These are phyloP conservation scores for Colletotrichum trifolii DNA, from an alignment of 2,329 filamentous ascomycete genomes.

Conservation along the genomic window DNA sequence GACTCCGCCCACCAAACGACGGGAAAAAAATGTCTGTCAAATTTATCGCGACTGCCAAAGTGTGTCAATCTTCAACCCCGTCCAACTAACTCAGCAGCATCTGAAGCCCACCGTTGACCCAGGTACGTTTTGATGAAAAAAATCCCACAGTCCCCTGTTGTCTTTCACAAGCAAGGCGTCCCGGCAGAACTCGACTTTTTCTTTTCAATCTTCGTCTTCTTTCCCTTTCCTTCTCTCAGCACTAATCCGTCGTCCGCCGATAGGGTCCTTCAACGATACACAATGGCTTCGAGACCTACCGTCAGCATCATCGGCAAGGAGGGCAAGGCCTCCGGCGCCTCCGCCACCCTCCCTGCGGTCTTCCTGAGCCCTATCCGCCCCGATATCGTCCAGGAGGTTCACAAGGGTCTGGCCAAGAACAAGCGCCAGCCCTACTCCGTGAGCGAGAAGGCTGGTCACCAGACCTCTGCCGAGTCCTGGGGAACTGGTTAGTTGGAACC, in stretches of 20 bases:
- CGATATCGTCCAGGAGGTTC: constrained; percentile 98
- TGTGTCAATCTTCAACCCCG: constrained; percentile 48
- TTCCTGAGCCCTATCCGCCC: constrained; percentile 98
- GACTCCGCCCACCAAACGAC: constrained; percentile 52
- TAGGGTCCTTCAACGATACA: constrained; percentile 42
- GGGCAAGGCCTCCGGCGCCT: constrained; percentile 90
- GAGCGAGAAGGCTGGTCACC: constrained; percentile 99
- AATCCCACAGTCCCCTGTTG: constrained; percentile 8
- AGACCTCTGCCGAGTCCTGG: constrained; percentile 99
- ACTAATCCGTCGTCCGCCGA: constrained; percentile 32
- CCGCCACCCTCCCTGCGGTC: constrained; percentile 93
- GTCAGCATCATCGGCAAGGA: constrained; percentile 97
- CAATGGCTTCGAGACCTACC: constrained; percentile 96
- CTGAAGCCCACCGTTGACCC: constrained; percentile 51
- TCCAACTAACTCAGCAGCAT: constrained; percentile 36
- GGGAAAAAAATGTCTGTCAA: constrained; percentile 49
- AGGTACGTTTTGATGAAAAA: constrained; percentile 45
- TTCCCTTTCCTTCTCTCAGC: constrained; percentile 19
- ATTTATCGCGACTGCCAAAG: constrained; percentile 48
- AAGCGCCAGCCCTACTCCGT: constrained; percentile 99
- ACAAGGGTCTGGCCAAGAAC: constrained; percentile 99
- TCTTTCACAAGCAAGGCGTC: constrained; percentile 25
- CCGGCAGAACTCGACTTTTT: constrained; percentile 10
- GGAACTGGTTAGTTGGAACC: constrained; percentile 84
- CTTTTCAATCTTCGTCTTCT: background rate